phyloP scores from a whole-genome alignment of 2,329 filamentous ascomycete genomes.

The Arthrocladium fulminans region DNA sequence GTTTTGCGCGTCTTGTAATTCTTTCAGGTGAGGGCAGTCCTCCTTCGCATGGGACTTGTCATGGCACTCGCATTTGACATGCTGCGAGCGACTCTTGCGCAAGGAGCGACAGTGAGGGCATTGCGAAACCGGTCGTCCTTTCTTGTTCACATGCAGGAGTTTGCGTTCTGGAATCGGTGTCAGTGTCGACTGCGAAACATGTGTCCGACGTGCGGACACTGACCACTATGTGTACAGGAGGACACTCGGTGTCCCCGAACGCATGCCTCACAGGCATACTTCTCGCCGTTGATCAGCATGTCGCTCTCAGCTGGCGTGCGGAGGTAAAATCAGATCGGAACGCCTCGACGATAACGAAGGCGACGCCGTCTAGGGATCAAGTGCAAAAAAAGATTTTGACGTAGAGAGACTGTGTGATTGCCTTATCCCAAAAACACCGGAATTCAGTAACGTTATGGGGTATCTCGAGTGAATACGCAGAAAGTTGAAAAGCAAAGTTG shows the following conservation, averaged over 20 bases:
- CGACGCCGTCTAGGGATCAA: too few species aligned
- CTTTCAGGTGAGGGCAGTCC: conserved; percentile 26
- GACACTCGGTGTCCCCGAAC: conserved; percentile 97
- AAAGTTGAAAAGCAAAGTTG: neutral
- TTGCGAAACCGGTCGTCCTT: conserved; percentile 94
- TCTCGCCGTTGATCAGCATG: conserved; percentile 90
- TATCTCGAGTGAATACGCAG: conserved; percentile 4
- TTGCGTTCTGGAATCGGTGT: conserved; percentile 59
- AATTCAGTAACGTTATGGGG: neutral
- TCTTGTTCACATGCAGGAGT: conserved; percentile 91
- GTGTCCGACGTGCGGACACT: conserved; percentile 33
- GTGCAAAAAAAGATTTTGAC: too few species aligned
- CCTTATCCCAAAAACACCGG: neutral
- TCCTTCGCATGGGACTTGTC: conserved; percentile 55
- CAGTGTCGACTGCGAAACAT: neutral
- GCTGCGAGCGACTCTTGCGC: conserved; percentile 90
- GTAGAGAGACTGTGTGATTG: too few species aligned
- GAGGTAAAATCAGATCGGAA: too few species aligned
- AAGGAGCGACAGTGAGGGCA: conserved; percentile 92
- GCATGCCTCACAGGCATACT: conserved; percentile 96
- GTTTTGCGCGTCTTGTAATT: conserved; percentile 25
- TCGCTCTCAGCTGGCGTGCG: neutral
- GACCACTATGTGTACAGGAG: conserved; percentile 94
- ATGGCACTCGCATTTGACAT: conserved; percentile 94
- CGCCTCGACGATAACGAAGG: too few species aligned